Evolutionary conservation across 108 stramenopile species (phyloP).

Genomic region (Cyclotella sp.): DNA sequence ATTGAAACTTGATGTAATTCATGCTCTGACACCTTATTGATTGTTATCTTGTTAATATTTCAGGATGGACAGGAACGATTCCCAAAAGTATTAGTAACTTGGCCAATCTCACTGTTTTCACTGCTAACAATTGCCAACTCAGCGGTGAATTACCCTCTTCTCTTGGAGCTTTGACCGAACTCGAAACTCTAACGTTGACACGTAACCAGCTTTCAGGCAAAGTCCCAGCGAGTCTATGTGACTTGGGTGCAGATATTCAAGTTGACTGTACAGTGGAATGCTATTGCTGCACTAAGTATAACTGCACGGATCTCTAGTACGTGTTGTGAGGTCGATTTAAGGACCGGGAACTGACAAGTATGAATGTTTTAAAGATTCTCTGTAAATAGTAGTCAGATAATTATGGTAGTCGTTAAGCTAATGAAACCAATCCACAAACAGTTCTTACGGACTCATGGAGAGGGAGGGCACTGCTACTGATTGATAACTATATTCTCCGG

Average conservation of each 20-base stretch:
- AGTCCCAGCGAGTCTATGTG: slow-evolving; percentile 31
- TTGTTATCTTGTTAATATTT: background rate
- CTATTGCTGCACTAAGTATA: slow-evolving; percentile 34
- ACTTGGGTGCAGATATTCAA: slow-evolving; percentile 31
- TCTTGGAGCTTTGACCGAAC: slow-evolving; percentile 27
- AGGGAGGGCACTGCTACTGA: too few species aligned
- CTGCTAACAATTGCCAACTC: slow-evolving; percentile 44
- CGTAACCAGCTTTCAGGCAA: slow-evolving; percentile 32
- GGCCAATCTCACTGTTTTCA: slow-evolving; percentile 43
- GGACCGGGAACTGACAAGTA: too few species aligned
- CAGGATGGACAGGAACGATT: slow-evolving; percentile 48
- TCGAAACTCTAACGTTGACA: slow-evolving; percentile 19
- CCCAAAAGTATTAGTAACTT: slow-evolving; percentile 55
- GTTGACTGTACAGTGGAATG: slow-evolving; percentile 43
- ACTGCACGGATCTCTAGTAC: slow-evolving; percentile 7
- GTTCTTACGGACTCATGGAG: too few species aligned
- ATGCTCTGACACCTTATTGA: background rate
- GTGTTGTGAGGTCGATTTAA: background rate
- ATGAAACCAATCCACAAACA: too few species aligned
- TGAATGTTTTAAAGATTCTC: too few species aligned
- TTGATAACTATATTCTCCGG: too few species aligned
- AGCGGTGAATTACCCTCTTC: slow-evolving; percentile 33
- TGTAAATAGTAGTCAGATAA: too few species aligned
- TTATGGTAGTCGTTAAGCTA: too few species aligned
- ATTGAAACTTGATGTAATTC: background rate